These are phyloP conservation scores for Podospora sp. DNA, from an alignment of 495 filamentous ascomycete genomes.

Conservation along the genomic window DNA sequence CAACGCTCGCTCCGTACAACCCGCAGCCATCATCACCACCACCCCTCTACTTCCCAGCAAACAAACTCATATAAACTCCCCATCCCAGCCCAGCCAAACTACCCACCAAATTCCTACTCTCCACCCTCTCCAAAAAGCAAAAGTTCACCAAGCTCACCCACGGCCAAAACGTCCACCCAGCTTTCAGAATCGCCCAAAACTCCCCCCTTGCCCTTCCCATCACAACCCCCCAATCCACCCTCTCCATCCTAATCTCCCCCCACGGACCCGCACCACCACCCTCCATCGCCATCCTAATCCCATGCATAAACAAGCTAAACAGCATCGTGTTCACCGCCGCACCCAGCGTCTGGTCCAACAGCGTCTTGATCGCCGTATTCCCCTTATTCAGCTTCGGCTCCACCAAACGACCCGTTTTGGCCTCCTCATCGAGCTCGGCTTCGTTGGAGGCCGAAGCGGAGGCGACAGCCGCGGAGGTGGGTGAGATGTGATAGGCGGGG, in stretches of 20 bases:
- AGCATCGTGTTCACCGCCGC: conserved; percentile 75
- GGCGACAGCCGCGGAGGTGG: conserved; percentile 38
- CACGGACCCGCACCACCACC: too few species aligned
- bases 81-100: conserved; percentile 80
- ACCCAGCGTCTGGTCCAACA: conserved; percentile 79
- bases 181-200: conserved; percentile 69
- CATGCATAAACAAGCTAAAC: conserved; percentile 59
- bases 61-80: conserved; percentile 83
- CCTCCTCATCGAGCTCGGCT: conserved; percentile 46
- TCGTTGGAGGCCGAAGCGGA: conserved; percentile 46
- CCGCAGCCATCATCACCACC: not conserved
- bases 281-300: conserved; percentile 44
- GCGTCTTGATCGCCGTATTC: conserved; percentile 80
- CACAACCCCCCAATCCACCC: conserved; percentile 39
- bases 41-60: conserved; percentile 44
- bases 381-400: conserved; percentile 59
- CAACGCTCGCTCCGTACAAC: too few species aligned
- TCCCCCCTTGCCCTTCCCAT: conserved; percentile 50
- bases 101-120: conserved; percentile 74
- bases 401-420: conserved; percentile 42
- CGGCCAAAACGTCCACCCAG: conserved; percentile 83
- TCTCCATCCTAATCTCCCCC: conserved; percentile 34
- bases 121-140: conserved; percentile 71
- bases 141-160: conserved; percentile 79
- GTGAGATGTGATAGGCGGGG: conserved; percentile 44